A percentile compares a stretch with the other conserved stretches of the same genome.
Conservation (phyloP, 176 grass and related monocot species). For the Canna indica region DNA sequence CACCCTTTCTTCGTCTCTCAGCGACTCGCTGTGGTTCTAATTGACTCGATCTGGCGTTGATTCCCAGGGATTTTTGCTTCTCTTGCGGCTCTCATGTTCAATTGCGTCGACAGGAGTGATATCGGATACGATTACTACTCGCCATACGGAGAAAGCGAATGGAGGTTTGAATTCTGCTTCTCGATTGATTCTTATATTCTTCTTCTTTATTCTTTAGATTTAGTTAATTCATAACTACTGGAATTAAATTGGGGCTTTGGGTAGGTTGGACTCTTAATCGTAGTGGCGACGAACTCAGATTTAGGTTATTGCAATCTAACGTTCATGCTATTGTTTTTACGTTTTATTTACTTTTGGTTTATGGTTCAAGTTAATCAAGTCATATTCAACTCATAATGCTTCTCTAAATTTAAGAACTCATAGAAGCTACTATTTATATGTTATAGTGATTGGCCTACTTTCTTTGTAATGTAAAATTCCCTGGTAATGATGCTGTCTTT, state of each 20-base stretch:
- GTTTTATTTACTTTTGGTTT: not conserved
- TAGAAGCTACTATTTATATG: not conserved
- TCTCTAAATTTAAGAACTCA: not conserved
- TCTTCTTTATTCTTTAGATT: not conserved
- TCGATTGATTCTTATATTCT: too few species aligned
- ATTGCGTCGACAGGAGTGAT: constrained; percentile 56
- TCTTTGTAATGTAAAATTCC: too few species aligned
- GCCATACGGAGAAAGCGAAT: constrained; percentile 57
- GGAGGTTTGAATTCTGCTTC: constrained; percentile 32
- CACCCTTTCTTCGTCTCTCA: not conserved
- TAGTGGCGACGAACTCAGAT: not conserved
- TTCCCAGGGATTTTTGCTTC: constrained; percentile 51
- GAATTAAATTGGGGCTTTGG: not conserved
- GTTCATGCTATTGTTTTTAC: not conserved
- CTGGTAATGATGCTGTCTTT: too few species aligned
- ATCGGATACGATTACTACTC: constrained; percentile 60
- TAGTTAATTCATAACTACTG: not conserved
- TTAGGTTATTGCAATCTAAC: not conserved
- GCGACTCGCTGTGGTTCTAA: not conserved
- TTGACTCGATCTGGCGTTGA: constrained; percentile 2
- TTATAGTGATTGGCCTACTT: too few species aligned
- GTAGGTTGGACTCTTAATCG: not conserved
- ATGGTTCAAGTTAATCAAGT: not conserved
- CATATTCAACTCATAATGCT: not conserved
- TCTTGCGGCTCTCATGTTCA: constrained; percentile 76